Evolutionary conservation across 78 protist species (phyloP).

Genomic region (Dictyostelium capitatum): DNA sequence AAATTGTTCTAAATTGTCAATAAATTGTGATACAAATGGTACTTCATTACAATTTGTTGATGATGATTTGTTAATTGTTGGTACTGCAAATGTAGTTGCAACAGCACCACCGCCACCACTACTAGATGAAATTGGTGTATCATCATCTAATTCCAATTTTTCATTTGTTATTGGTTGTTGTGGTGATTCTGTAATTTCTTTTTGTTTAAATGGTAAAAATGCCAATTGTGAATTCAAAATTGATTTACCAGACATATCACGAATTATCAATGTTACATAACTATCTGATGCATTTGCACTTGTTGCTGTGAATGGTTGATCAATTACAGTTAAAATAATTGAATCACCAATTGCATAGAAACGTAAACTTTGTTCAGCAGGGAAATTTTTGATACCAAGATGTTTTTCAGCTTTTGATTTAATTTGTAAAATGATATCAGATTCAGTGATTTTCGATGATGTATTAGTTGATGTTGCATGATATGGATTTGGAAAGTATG

Average conservation of each 20-base stretch:
- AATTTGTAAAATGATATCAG: constrained; percentile 22
- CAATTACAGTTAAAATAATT: constrained; percentile 44
- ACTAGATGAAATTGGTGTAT: too few species aligned
- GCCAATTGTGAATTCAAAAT: constrained; percentile 51
- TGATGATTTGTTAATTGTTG: neutral
- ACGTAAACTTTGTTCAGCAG: constrained; percentile 64
- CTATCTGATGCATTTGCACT: neutral
- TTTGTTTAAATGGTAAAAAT: constrained; percentile 34
- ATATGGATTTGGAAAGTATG: constrained; percentile 61
- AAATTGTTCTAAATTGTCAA: constrained; percentile 36
- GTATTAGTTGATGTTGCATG: constrained; percentile 20
- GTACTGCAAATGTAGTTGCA: neutral
- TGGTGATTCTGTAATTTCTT: neutral
- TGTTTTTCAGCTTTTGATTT: constrained; percentile 29
- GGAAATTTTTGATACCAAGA: constrained; percentile 13
- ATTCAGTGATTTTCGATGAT: constrained; percentile 35
- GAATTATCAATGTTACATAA: constrained; percentile 40
- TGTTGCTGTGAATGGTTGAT: constrained; percentile 39
- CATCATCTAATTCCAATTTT: neutral
- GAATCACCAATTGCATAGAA: constrained; percentile 58
- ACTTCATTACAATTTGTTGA: neutral
- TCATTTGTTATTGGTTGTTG: neutral
- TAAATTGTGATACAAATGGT: constrained; percentile 26
- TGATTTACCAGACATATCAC: constrained; percentile 69
- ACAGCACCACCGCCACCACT: neutral